phyloP scores from a whole-genome alignment of 805 yeast species.

The Candida pseudofarinosa region DNA sequence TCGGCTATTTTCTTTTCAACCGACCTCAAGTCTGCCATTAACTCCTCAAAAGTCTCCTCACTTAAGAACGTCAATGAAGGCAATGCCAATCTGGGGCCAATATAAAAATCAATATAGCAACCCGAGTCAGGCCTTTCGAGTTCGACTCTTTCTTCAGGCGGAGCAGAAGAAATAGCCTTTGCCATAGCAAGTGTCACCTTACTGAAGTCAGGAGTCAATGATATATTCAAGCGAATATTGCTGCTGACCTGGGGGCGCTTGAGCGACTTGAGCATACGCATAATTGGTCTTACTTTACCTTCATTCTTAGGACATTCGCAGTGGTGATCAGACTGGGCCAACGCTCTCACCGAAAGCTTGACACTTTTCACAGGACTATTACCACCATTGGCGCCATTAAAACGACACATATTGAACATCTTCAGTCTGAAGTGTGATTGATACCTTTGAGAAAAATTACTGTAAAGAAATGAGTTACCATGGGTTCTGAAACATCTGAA shows the following conservation, averaged over 20 bases:
- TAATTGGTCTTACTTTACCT: not conserved
- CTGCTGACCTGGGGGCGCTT: not conserved
- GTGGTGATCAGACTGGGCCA: not conserved
- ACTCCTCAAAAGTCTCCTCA: slow-evolving; percentile 39
- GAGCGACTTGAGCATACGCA: not conserved
- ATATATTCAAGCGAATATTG: slow-evolving; percentile 22
- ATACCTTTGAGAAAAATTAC: slow-evolving; percentile 20
- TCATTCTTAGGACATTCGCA: slow-evolving; percentile 3
- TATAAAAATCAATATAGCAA: slow-evolving; percentile 33
- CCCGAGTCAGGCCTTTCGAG: slow-evolving; percentile 15
- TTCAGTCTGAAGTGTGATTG: slow-evolving; percentile 7
- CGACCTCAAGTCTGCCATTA: slow-evolving; percentile 54
- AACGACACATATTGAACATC: slow-evolving; percentile 1
- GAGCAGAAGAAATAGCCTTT: slow-evolving; percentile 15
- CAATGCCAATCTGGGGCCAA: slow-evolving; percentile 20
- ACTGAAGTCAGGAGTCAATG: slow-evolving; percentile 23
- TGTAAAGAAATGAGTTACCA: slow-evolving; percentile 17
- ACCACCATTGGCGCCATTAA: not conserved
- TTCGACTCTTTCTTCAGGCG: slow-evolving; percentile 12
- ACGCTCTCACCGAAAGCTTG: not conserved
- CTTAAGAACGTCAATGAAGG: slow-evolving; percentile 31
- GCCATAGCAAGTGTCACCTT: slow-evolving; percentile 17
- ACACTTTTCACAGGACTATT: not conserved
- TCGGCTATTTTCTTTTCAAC: slow-evolving; percentile 40
- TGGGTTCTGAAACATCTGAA: slow-evolving; percentile 1